These are phyloP conservation scores for Penicillium sp. DNA, from an alignment of 2,329 filamentous ascomycete genomes.

Conservation along the genomic window DNA sequence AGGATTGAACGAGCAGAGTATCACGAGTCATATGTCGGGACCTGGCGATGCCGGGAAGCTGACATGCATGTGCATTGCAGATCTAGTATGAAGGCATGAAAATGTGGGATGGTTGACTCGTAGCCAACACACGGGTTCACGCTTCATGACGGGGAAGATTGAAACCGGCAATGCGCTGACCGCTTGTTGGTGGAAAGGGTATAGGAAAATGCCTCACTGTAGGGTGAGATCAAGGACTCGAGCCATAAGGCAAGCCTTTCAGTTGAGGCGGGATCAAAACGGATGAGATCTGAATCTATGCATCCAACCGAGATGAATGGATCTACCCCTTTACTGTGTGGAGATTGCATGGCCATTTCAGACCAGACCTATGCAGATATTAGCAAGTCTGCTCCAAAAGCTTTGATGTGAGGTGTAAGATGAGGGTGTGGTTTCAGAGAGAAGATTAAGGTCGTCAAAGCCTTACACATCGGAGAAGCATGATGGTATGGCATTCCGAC, in stretches of 20 bases:
- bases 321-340: neutral
- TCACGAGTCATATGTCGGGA: neutral
- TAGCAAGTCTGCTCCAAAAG: neutral
- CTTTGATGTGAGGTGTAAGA: neutral
- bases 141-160: neutral
- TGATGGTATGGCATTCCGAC: constrained; percentile 58
- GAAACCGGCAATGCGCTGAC: neutral
- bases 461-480: constrained; percentile 34
- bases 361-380: neutral
- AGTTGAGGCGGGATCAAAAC: neutral
- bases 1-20: neutral
- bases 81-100: neutral
- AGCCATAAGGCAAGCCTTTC: neutral
- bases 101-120: neutral
- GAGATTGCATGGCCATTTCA: neutral
- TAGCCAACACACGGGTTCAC: neutral
- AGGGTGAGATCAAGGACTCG: neutral
- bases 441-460: constrained; percentile 46
- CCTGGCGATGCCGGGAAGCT: neutral
- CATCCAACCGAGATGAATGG: neutral
- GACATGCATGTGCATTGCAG: neutral
- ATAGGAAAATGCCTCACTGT: neutral
- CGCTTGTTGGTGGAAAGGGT: neutral
- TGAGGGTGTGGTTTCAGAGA: constrained; percentile 36
- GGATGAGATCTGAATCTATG: neutral